Base-by-base conservation (phyloP, 768 basidiomycete genomes). In the Lentinula sp. region DNA sequence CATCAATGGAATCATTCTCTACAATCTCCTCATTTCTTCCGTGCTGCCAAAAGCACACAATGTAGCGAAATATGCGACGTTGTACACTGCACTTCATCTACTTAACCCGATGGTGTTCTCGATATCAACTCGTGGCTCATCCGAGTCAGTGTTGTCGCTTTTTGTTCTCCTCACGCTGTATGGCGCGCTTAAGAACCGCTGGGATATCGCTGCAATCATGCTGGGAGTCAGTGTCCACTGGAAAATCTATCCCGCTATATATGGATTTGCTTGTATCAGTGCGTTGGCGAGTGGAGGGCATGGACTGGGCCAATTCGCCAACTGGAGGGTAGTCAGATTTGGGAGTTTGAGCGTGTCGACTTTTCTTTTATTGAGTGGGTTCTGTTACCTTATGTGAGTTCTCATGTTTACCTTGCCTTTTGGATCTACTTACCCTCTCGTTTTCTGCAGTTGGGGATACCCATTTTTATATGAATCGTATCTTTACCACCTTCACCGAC, bases 161-260 rank as follows among this genome's bases (percentile, higher is more conserved):
- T 78, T 95, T 60, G 90, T 98, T 42, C 79, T 97, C 42, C 73
- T 82, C 56, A 85, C 87, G 0, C 74, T 95, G 32, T 83, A 83
- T 69, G 79, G 74, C 35, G 84, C 85, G 1, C 72, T 89, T 61
- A 79, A 80, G 45, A 77, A 74, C 3, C 77, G 77, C 48, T 90
- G 90, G 85, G 79, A 82, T 53, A 63, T 72, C 3, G 85, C 93
- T 0, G 95, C 93, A 0, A 65, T 91, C 4, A 68, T 88, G 59
- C 78, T 95, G 20, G 97, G 94, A 0, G 66, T 94, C 43, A 87
- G 91, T 63, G 87, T 93, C 0, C 95, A 98, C 67, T 96, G 94
- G 92, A 99, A 99, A 75, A 92, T 99, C 60, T 98, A 97, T 69
- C 97, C 97, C 0, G 78, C 95, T 65, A 84, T 99, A 60, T 98